Evolutionary conservation across 2,329 filamentous ascomycete species (phyloP), one percentile per base, ranked within the genome.

Genomic region (Nigrospora oryzae): DNA sequence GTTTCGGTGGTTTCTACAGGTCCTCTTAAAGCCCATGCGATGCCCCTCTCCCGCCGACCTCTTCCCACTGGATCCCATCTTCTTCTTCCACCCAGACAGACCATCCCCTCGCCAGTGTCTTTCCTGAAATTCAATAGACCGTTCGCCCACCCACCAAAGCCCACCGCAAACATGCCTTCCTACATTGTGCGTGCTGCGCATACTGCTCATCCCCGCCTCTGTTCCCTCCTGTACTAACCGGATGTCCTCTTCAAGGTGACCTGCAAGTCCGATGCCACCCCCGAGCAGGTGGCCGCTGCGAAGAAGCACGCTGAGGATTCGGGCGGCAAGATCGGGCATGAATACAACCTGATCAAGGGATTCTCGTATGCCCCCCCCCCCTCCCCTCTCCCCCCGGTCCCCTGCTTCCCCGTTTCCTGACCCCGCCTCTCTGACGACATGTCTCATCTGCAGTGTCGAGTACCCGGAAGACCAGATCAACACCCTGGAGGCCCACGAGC

Each of bases 301-400:
- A 95, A 95, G 81, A 70, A 90, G 63, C 70, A 83, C 47, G 86
- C 83, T 55, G 69, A 63, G 48, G 76, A 84, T 36, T 80, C 91
- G 62, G 91, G 91, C 60, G 91, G 89, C 62, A 81, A 79, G 65
- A 93, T 97, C 69, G 79, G 58, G 45, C 82, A 93, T 56, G 86
- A 93, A 64, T 95, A 88, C 74, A 83, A 70, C 49, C 68, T 95
- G 56, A 89, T 95, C 76, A 94, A 91, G 72, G 90, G 85, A 47
- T 96, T 96, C 72, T 83, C 86, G 91, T 96, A 81, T 55, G 86
- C 23, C 23, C 74, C 39, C 32, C 23, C 38, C 12, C 28, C 12
- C n/a, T n/a, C 23, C 23, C 7, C 15, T 13, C 14, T 42, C 7
- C 3, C n/a, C 10, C 16, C 40, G 3, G n/a, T 35, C 35, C 36